phyloP scores from a whole-genome alignment of 352 stramenopile genomes.

The Phytopythium boreale region DNA sequence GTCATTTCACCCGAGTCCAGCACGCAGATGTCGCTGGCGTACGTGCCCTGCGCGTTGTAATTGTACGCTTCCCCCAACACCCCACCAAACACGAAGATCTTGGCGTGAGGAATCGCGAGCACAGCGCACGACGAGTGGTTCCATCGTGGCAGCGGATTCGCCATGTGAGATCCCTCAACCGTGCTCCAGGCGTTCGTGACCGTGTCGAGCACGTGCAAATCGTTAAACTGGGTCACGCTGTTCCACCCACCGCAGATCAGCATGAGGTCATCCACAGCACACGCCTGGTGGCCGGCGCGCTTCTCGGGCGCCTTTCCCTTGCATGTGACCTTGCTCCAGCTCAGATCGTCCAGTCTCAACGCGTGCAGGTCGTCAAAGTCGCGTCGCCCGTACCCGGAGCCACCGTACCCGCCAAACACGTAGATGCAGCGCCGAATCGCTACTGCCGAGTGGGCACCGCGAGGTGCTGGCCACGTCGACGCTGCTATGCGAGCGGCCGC shows the following conservation, averaged over 20 bases:
- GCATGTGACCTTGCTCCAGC: slow-evolving; percentile 76
- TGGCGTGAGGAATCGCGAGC: slow-evolving; percentile 93
- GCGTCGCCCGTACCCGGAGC: slow-evolving; percentile 84
- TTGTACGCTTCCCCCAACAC: slow-evolving; percentile 90
- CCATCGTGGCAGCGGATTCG: slow-evolving; percentile 86
- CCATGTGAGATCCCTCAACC: slow-evolving; percentile 75
- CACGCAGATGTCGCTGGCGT: slow-evolving; percentile 89
- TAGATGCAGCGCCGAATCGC: slow-evolving; percentile 84
- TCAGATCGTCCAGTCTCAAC: slow-evolving; percentile 88
- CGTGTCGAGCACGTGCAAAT: slow-evolving; percentile 93
- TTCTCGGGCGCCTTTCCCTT: slow-evolving; percentile 89
- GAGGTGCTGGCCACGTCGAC: slow-evolving; percentile 58
- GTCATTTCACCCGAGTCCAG: slow-evolving; percentile 91
- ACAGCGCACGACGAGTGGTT: slow-evolving; percentile 93
- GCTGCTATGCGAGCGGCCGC: slow-evolving; percentile 16
- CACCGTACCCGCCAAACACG: slow-evolving; percentile 96
- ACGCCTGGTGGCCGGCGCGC: slow-evolving; percentile 91
- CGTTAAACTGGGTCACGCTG: slow-evolving; percentile 93
- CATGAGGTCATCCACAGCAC: slow-evolving; percentile 88
- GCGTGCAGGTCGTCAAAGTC: slow-evolving; percentile 95
- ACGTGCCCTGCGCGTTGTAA: slow-evolving; percentile 81
- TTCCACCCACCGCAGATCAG: slow-evolving; percentile 96
- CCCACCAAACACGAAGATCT: slow-evolving; percentile 97
- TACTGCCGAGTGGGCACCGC: slow-evolving; percentile 89
- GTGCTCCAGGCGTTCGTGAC: slow-evolving; percentile 80